phyloP scores from a whole-genome alignment of 2,329 filamentous ascomycete species.

The Periconia macrospinosa region DNA sequence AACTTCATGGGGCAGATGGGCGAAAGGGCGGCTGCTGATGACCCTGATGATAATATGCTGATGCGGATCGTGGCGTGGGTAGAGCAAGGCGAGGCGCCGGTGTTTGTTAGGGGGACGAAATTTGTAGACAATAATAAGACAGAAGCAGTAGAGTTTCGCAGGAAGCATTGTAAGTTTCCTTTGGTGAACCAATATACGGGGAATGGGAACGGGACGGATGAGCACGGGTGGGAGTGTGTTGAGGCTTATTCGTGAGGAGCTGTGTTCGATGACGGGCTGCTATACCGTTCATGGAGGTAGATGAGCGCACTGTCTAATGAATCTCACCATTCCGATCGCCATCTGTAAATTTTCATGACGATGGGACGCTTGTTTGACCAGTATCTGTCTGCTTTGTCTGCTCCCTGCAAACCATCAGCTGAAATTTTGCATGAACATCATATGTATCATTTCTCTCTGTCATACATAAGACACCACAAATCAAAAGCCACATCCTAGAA shows the following conservation, averaged over 20 bases:
- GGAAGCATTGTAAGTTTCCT: conserved; percentile 49
- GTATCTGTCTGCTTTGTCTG: no score
- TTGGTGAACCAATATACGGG: conserved; percentile 18
- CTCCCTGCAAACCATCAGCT: no score
- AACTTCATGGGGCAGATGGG: conserved; percentile 4
- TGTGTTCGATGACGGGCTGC: no score
- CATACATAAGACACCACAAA: no score
- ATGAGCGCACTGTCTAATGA: no score
- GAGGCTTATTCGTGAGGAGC: background rate
- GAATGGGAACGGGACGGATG: conserved; percentile 15
- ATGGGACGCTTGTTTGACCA: no score
- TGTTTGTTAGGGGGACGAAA: conserved; percentile 31
- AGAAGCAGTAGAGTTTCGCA: conserved; percentile 43
- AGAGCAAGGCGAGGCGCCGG: conserved; percentile 42
- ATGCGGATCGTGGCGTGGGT: conserved; percentile 51
- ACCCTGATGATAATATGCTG: conserved; percentile 44
- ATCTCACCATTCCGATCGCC: no score
- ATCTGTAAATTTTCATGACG: no score
- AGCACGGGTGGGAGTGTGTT: conserved; percentile 20
- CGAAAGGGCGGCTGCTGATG: background rate
- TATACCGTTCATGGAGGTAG: no score
- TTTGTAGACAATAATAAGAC: conserved; percentile 43
- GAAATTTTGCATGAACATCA: no score
- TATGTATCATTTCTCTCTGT: no score
- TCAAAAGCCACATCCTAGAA: no score